These are phyloP conservation scores for Pichia sp. DNA, from an alignment of 1,139 yeast genomes.

Conservation along the genomic window DNA sequence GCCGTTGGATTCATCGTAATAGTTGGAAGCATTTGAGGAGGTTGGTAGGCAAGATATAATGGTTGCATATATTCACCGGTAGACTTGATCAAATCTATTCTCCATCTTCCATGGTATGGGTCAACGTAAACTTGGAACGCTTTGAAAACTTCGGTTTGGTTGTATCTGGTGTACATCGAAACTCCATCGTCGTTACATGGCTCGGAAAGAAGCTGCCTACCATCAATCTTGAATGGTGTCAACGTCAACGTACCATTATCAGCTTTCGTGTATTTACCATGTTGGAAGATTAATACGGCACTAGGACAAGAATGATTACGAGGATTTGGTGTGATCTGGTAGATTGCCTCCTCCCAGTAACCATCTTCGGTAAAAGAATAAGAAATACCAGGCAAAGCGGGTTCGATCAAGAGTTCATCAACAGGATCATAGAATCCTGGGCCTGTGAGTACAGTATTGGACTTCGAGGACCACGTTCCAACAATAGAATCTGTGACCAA, in stretches of 20 bases:
- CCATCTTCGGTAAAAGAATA: constrained; percentile 93
- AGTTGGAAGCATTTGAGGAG: constrained; percentile 96
- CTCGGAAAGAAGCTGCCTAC: constrained; percentile 82
- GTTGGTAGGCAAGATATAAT: constrained; percentile 82
- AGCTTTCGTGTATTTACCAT: constrained; percentile 67
- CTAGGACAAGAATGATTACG: constrained; percentile 73
- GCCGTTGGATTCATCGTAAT: constrained; percentile 82
- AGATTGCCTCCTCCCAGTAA: constrained; percentile 81
- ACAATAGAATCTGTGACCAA: constrained; percentile 35
- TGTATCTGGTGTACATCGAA: constrained; percentile 68
- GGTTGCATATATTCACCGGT: constrained; percentile 88
- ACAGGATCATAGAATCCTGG: constrained; percentile 96
- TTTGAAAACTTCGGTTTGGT: constrained; percentile 58
- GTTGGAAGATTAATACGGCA: constrained; percentile 82
- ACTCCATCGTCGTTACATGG: constrained; percentile 64
- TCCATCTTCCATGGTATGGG: constrained; percentile 76
- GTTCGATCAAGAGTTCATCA: constrained; percentile 89
- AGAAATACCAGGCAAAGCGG: constrained; percentile 90
- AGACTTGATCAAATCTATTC: constrained; percentile 67
- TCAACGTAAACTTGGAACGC: constrained; percentile 61
- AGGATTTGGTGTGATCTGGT: constrained; percentile 71
- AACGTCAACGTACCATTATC: constrained; percentile 65
- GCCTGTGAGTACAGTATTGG: constrained; percentile 93
- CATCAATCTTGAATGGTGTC: constrained; percentile 80
- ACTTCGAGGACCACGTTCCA: constrained; percentile 95